phyloP scores from a whole-genome alignment of 2,329 filamentous ascomycete genomes.

The Capronia americana region DNA sequence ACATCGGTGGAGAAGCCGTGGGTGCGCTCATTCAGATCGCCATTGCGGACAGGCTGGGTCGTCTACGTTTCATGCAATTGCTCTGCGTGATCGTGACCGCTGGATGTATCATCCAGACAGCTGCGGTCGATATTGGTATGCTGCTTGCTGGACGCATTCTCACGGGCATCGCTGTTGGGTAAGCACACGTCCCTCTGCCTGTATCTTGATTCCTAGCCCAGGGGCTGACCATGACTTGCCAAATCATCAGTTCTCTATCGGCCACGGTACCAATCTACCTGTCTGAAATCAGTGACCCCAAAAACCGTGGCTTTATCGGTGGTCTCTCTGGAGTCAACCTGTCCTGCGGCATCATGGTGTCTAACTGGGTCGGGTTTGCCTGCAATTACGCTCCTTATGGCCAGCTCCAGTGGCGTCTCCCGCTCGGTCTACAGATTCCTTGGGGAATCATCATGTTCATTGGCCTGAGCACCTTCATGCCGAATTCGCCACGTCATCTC shows the following conservation, averaged over 20 bases:
- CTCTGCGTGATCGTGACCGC: slow-evolving; percentile 74
- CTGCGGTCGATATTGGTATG: slow-evolving; percentile 60
- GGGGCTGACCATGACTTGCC: slow-evolving; percentile 9
- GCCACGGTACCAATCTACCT: slow-evolving; percentile 37
- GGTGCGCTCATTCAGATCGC: slow-evolving; percentile 61
- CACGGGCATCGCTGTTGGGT: slow-evolving; percentile 78
- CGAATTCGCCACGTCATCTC: slow-evolving; percentile 83
- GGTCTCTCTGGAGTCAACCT: slow-evolving; percentile 83
- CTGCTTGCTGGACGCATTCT: slow-evolving; percentile 76
- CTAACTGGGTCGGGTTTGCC: slow-evolving; percentile 74
- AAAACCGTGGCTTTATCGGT: slow-evolving; percentile 77
- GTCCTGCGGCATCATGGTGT: slow-evolving; percentile 77
- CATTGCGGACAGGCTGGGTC: slow-evolving; percentile 60
- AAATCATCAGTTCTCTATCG: slow-evolving; percentile 9
- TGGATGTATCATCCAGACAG: slow-evolving; percentile 71
- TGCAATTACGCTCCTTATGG: slow-evolving; percentile 68
- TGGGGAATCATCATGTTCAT: slow-evolving; percentile 75
- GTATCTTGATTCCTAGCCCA: background rate
- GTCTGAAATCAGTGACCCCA: slow-evolving; percentile 55
- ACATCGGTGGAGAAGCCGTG: slow-evolving; percentile 65
- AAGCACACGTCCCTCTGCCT: slow-evolving; percentile 71
- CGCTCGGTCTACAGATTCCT: slow-evolving; percentile 77
- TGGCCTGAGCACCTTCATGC: slow-evolving; percentile 76
- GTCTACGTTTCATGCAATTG: slow-evolving; percentile 54
- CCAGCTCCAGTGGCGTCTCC: slow-evolving; percentile 76